Evolutionary conservation across 345 rosid genomes (phyloP).

Genomic region (Boechera stricta): DNA sequence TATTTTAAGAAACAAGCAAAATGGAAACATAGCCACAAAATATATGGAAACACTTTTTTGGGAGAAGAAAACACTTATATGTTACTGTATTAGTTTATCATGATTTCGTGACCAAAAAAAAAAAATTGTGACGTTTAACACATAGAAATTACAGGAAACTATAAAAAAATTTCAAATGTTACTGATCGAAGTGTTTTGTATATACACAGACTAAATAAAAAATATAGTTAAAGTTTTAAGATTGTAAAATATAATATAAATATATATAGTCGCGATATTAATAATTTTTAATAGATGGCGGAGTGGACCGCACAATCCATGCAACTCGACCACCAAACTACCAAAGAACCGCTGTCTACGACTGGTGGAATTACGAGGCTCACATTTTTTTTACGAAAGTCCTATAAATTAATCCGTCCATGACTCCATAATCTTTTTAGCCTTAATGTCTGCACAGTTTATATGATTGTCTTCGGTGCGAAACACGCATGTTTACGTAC

Average conservation of each 20-base stretch:
- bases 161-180: background rate
- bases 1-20: background rate
- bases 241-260: background rate
- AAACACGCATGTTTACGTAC: constrained; percentile 1
- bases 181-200: background rate
- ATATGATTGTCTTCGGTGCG: background rate
- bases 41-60: background rate
- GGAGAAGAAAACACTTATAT: no score
- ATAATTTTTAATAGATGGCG: constrained; percentile 12
- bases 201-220: background rate
- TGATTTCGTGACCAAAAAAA: no score
- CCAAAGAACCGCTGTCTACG: constrained; percentile 23
- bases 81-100: no score
- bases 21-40: background rate
- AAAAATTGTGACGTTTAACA: background rate
- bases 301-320: constrained; percentile 42
- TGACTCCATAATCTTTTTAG: background rate
- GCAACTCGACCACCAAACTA: constrained; percentile 27
- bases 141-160: background rate
- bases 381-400: constrained; percentile 14
- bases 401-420: background rate
- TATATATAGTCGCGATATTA: background rate
- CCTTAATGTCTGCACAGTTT: background rate
- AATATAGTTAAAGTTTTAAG: background rate
- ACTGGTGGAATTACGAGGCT: constrained; percentile 27